Evolutionary conservation across 257 asterid species (phyloP).

Genomic region (Ocimum tenuiflorum): DNA sequence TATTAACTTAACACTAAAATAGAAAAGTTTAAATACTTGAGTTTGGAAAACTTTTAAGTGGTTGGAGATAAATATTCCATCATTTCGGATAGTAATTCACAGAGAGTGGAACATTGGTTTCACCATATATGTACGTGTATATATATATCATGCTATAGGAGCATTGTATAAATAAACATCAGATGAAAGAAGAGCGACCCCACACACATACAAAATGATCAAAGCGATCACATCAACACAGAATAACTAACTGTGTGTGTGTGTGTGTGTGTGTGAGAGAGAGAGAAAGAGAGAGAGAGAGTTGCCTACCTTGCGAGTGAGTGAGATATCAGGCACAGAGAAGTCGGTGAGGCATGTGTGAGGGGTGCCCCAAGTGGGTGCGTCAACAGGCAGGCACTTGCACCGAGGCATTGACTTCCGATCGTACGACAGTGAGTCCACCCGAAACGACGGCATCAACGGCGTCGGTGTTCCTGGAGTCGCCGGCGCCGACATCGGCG

Average conservation of each 20-base stretch:
- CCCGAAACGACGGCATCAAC: constrained; percentile 42
- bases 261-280: neutral
- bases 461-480: constrained; percentile 93
- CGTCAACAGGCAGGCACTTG: constrained; percentile 73
- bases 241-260: neutral
- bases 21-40: no score
- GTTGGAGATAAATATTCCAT: no score
- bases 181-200: neutral
- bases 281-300: neutral
- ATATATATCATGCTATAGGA: neutral
- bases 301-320: constrained; percentile 68
- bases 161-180: neutral
- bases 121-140: neutral
- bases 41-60: no score
- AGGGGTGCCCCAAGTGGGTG: constrained; percentile 67
- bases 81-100: neutral
- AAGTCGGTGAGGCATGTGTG: constrained; percentile 66
- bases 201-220: neutral
- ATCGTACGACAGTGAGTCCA: constrained; percentile 66
- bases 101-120: neutral
- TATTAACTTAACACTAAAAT: no score
- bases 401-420: constrained; percentile 94
- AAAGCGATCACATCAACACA: neutral
- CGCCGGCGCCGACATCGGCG: constrained; percentile 60
- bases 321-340: constrained; percentile 65